Evolutionary conservation across 2,329 filamentous ascomycete genomes (phyloP).

Genomic region (Fusarium sp.): DNA sequence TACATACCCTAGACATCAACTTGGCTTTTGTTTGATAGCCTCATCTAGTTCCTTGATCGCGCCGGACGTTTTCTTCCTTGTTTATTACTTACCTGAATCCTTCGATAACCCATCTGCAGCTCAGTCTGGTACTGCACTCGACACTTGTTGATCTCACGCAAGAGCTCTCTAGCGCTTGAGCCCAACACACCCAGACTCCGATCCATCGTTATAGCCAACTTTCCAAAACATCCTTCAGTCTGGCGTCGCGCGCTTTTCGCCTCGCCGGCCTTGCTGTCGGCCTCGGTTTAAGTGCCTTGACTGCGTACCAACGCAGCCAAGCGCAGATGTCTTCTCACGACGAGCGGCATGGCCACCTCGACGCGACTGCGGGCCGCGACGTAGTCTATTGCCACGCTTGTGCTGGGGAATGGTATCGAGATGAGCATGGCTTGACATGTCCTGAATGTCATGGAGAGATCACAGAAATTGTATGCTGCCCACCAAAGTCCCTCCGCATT

Average conservation of each 20-base stretch:
- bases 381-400: conserved; percentile 89
- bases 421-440: conserved; percentile 74
- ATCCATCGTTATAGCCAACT: conserved; percentile 9
- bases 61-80: conserved; percentile 1
- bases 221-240: conserved; percentile 48
- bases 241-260: conserved; percentile 66
- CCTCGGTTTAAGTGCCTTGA: conserved; percentile 66
- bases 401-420: conserved; percentile 79
- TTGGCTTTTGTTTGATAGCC: conserved; percentile 14
- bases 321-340: conserved; percentile 51
- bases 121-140: conserved; percentile 7
- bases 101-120: background rate
- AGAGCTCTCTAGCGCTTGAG: conserved; percentile 8
- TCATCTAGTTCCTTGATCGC: conserved; percentile 15
- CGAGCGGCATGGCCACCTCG: conserved; percentile 53
- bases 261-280: conserved; percentile 64
- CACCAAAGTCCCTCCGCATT: background rate
- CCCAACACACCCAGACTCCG: background rate
- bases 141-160: background rate
- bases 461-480: conserved; percentile 79
- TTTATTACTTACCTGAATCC: background rate
- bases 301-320: conserved; percentile 61
- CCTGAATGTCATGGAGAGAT: conserved; percentile 81
- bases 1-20: background rate
- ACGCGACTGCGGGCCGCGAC: conserved; percentile 65